Base-by-base conservation (phyloP, 257 asterid genomes). In the Forsythia suspensa region DNA sequence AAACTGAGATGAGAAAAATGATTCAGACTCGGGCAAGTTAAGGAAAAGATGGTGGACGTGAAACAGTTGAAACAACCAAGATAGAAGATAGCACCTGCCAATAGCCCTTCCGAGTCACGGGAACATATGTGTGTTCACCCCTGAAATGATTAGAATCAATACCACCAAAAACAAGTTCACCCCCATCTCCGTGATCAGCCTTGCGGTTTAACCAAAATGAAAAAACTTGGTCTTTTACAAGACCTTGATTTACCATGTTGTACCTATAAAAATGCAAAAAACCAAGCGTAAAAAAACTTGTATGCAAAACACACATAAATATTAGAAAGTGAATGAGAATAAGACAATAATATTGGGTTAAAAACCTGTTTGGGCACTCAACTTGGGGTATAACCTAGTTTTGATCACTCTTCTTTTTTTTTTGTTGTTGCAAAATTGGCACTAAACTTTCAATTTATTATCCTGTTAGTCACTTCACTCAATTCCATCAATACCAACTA, bases 111-210 rank as follows among this genome's bases (percentile, higher is more conserved):
- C 78, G 92, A 59, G 97, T 88, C 44, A 94, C 97, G 48, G 94
- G 94, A 74, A 87, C 97, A 75, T 89, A 94, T 4, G 94, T 89
- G 82, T 92, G 98, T 76, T 90, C 84, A 21, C 98, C 98, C 87
- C 86, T 94, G 73, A 85, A 94, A 85, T 94, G 97, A 72, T 80
- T 83, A 4, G 96, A 80, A 85, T 94, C 95, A 75, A 92, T 89
- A n/a, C 98, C 98, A 73, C 98, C 98, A 74, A 94, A 91, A 80
- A 94, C 93, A 51, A 94, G 84, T 81, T 92, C 98, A 79, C 98
- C 98, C 20, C 98, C 98, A 41, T 88, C 90, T 81, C 87, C 90
- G 48, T 90, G 95, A 5, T 90, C 51, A 21, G 84, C 82, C 11
- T 90, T 86, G 40, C 96, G 94, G 61, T 89, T 90, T 40, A 94